phyloP scores from a whole-genome alignment of 371 early-diverging fungal genomes.

The Saksenaea oblongispora region DNA sequence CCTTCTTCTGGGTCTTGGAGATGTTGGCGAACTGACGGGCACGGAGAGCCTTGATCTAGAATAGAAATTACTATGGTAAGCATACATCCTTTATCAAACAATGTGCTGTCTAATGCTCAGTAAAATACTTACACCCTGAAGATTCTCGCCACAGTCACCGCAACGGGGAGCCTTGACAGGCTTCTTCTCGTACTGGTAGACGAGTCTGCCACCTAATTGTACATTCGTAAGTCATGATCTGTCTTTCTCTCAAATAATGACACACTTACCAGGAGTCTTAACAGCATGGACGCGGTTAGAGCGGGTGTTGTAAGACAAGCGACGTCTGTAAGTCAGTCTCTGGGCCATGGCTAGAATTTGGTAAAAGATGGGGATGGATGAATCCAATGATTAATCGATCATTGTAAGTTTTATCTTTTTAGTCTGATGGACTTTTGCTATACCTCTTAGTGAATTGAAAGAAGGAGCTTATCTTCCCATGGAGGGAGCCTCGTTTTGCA shows the following conservation, averaged over 20 bases:
- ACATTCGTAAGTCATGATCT: background rate
- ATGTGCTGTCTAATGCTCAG: background rate
- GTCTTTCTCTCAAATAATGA: background rate
- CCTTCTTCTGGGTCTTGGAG: constrained; percentile 92
- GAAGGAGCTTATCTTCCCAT: background rate
- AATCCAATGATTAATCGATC: background rate
- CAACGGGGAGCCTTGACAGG: constrained; percentile 91
- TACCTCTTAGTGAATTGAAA: constrained; percentile 4
- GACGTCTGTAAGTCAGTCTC: constrained; percentile 96
- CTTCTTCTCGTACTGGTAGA: constrained; percentile 92
- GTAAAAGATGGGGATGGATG: background rate
- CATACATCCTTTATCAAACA: background rate
- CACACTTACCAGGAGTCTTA: constrained; percentile 90
- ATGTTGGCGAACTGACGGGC: constrained; percentile 88
- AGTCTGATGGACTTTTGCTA: background rate
- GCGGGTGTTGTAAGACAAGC: constrained; percentile 98
- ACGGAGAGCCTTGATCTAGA: constrained; percentile 88
- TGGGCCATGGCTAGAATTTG: constrained; percentile 64
- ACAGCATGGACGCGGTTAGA: constrained; percentile 95
- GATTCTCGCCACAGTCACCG: constrained; percentile 94
- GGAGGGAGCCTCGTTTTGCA: background rate
- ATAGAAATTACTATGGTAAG: background rate
- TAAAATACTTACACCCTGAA: constrained; percentile 78
- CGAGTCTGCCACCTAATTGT: constrained; percentile 84
- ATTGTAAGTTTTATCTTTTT: background rate